These are phyloP conservation scores for Solanum verrucosum DNA, from an alignment of 257 asterid genomes.

Conservation along the genomic window DNA sequence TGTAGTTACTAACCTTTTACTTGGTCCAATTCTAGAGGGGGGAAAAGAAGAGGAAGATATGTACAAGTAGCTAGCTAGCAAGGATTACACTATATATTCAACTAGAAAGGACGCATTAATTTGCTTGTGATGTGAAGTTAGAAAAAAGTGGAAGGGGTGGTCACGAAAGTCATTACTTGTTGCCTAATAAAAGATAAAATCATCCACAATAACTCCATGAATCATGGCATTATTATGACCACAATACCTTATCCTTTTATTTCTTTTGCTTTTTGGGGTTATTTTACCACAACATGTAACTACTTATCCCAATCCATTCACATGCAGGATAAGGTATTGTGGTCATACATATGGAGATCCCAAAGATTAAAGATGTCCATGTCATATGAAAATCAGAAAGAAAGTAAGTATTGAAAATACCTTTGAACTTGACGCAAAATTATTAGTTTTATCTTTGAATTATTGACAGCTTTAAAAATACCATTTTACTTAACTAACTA, in stretches of 20 bases:
- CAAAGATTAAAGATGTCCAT: background rate
- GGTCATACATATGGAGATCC: background rate
- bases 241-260: background rate
- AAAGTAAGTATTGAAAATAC: too few relatives aligned
- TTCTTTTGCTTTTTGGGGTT: background rate
- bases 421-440: too few relatives aligned
- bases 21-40: background rate
- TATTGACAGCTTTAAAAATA: too few relatives aligned
- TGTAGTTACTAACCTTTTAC: background rate
- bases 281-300: background rate
- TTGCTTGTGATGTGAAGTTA: background rate
- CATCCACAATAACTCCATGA: constrained; percentile 1
- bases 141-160: background rate
- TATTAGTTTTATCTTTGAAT: too few relatives aligned
- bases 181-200: background rate
- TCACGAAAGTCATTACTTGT: constrained; percentile 2
- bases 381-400: too few relatives aligned
- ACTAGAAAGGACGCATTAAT: background rate
- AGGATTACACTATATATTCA: background rate
- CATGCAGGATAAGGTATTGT: background rate
- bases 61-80: background rate
- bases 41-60: background rate
- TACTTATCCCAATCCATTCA: background rate
- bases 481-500: too few relatives aligned
- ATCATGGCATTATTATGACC: background rate